phyloP scores from a whole-genome alignment of 2,329 filamentous ascomycete species.

The Rutstroemia sp. region DNA sequence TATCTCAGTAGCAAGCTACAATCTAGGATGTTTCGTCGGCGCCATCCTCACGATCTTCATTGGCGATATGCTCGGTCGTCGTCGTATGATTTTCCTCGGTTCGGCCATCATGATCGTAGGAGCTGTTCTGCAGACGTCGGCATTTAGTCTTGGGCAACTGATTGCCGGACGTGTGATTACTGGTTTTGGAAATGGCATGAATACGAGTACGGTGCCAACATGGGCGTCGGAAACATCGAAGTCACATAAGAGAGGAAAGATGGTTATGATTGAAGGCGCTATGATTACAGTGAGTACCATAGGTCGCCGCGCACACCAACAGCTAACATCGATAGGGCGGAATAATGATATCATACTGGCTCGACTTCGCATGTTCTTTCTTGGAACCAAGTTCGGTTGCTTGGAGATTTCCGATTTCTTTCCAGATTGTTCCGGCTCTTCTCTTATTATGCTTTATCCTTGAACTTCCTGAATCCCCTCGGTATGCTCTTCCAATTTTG shows the following conservation, averaged over 20 bases:
- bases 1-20: constrained; percentile 26
- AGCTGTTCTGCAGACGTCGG: constrained; percentile 30
- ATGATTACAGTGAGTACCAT: too few relatives aligned
- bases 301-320: too few relatives aligned
- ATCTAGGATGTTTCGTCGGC: constrained; percentile 41
- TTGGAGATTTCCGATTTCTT: constrained; percentile 12
- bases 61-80: constrained; percentile 33
- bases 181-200: constrained; percentile 65
- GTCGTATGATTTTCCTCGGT: constrained; percentile 21
- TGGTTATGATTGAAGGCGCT: constrained; percentile 11
- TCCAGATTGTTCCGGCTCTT: constrained; percentile 8
- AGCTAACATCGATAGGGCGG: too few relatives aligned
- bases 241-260: constrained; percentile 9
- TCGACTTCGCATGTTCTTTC: constrained; percentile 7
- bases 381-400: background rate
- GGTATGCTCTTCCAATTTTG: too few relatives aligned
- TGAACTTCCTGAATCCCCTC: constrained; percentile 29
- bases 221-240: constrained; percentile 13
- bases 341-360: constrained; percentile 12
- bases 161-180: constrained; percentile 62
- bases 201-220: constrained; percentile 35
- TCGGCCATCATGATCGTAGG: constrained; percentile 21
- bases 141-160: constrained; percentile 46
- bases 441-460: constrained; percentile 18
- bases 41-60: constrained; percentile 27